phyloP scores from a whole-genome alignment of 2,329 filamentous ascomycete genomes.

The Colletotrichum ledebouriae region DNA sequence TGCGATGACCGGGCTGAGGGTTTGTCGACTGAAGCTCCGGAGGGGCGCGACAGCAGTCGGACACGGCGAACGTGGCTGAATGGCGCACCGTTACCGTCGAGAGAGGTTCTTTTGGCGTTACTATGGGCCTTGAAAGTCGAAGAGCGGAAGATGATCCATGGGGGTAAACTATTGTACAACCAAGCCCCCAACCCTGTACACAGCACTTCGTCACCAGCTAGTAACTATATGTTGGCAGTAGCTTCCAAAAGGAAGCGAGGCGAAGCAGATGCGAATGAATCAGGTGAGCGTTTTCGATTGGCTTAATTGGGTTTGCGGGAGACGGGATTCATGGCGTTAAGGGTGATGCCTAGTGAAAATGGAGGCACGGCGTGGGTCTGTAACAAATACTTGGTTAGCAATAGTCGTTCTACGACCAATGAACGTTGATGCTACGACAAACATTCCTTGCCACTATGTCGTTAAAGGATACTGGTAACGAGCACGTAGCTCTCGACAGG shows the following conservation, averaged over 20 bases:
- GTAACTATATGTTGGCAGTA: conserved; percentile 18
- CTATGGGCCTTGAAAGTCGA: conserved; percentile 61
- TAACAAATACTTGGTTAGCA: conserved; percentile 19
- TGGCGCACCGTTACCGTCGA: conserved; percentile 58
- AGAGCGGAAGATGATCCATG: conserved; percentile 51
- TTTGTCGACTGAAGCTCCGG: conserved; percentile 50
- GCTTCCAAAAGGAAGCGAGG: conserved; percentile 36
- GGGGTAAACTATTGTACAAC: conserved; percentile 4
- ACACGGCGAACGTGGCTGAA: conserved; percentile 54
- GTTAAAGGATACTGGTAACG: too few species aligned
- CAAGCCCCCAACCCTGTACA: conserved; percentile 10
- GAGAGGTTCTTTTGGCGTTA: conserved; percentile 62
- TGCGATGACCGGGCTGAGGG: conserved; percentile 60
- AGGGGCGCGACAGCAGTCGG: conserved; percentile 54
- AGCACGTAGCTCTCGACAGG: not conserved
- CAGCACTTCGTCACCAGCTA: conserved; percentile 22
- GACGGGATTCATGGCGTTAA: conserved; percentile 24
- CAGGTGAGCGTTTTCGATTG: conserved; percentile 38
- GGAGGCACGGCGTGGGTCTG: conserved; percentile 8
- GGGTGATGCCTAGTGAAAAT: conserved; percentile 1
- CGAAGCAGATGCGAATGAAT: conserved; percentile 12
- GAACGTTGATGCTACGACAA: conserved; percentile 5
- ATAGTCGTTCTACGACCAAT: conserved; percentile 20
- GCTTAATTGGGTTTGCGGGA: conserved; percentile 24
- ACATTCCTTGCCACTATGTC: not conserved